Conservation (phyloP, 352 stramenopile genomes). For the Pythium plurisporium region DNA sequence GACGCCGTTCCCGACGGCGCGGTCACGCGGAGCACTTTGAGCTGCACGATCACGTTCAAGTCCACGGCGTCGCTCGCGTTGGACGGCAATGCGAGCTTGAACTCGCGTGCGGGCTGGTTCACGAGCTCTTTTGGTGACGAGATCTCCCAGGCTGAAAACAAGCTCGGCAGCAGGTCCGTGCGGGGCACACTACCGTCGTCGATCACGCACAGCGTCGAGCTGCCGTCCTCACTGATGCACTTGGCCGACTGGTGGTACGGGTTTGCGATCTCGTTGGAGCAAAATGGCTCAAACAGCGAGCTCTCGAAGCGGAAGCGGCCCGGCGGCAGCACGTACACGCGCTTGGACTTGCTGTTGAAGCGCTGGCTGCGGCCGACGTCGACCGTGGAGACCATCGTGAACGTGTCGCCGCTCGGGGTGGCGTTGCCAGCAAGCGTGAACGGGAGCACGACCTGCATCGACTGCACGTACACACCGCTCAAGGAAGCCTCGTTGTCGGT, state of each 20-base stretch:
- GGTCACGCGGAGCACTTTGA: slow-evolving; percentile 3
- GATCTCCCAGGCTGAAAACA: slow-evolving; percentile 9
- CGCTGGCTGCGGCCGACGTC: neutral
- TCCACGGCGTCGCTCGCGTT: neutral
- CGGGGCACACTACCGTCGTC: neutral
- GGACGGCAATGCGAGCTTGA: neutral
- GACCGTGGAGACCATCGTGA: neutral
- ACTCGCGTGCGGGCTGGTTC: neutral
- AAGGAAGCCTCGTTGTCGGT: neutral
- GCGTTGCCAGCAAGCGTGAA: neutral
- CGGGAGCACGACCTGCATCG: slow-evolving; percentile 4
- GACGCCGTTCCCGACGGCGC: neutral
- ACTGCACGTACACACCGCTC: neutral
- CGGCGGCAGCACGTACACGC: neutral
- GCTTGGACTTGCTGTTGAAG: neutral
- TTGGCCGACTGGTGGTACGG: slow-evolving; percentile 11
- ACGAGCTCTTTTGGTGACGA: slow-evolving; percentile 3
- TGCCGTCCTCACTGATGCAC: slow-evolving; percentile 3
- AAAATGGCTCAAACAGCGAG: neutral
- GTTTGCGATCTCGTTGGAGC: neutral
- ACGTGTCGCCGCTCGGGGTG: neutral
- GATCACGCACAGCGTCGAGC: slow-evolving; percentile 5
- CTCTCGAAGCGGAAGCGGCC: neutral
- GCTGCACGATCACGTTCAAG: slow-evolving; percentile 5
- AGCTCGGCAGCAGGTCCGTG: slow-evolving; percentile 6